phyloP scores from a whole-genome alignment of 2,329 filamentous ascomycete genomes.

The Metarhizium album region DNA sequence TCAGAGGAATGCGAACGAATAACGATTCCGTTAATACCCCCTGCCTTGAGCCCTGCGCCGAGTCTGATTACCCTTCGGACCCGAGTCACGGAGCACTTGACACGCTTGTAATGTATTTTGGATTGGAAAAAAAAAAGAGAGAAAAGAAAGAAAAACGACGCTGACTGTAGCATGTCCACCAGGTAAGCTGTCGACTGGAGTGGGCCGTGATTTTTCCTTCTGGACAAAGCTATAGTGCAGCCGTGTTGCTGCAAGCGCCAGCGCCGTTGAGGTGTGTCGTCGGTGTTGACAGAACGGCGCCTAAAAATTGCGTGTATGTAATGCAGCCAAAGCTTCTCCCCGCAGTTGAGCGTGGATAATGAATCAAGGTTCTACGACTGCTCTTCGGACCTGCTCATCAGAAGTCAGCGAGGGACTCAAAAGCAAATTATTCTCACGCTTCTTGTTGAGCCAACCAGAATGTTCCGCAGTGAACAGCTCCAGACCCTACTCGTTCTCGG shows the following conservation, averaged over 20 bases:
- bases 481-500: neutral
- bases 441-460: neutral
- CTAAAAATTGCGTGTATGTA: neutral
- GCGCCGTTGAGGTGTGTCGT: neutral
- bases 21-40: neutral
- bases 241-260: neutral
- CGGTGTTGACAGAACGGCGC: neutral
- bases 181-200: neutral
- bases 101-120: neutral
- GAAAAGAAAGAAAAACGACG: too few species aligned
- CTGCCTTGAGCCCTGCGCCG: slow-evolving; percentile 2
- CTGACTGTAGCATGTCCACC: neutral
- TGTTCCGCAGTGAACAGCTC: neutral
- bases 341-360: neutral
- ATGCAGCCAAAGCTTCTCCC: neutral
- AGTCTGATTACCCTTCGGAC: slow-evolving; percentile 4
- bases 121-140: too few species aligned
- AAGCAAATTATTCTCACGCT: neutral
- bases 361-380: neutral
- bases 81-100: slow-evolving; percentile 2
- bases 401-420: neutral
- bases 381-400: neutral
- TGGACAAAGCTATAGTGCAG: neutral
- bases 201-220: neutral
- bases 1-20: neutral